phyloP scores from a whole-genome alignment of 1,284 basidiomycete species.

The Irpex sp. region DNA sequence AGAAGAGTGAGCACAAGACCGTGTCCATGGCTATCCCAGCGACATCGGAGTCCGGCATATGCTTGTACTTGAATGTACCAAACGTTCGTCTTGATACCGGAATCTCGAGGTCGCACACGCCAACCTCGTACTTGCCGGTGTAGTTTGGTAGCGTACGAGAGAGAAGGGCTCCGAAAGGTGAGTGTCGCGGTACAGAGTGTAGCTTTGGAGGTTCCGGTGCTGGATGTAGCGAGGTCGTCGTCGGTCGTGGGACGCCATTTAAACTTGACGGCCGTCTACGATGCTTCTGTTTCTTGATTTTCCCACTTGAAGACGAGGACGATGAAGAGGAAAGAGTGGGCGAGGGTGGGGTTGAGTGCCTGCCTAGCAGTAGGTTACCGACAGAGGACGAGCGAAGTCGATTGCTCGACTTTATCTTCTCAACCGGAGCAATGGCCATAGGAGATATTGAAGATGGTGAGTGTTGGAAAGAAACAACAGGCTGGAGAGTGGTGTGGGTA shows the following conservation, averaged over 20 bases:
- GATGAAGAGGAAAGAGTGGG: background rate
- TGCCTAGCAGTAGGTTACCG: background rate
- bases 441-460: background rate
- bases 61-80: constrained; percentile 25
- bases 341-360: background rate
- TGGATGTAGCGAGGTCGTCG: constrained; percentile 5
- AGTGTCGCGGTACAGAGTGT: constrained; percentile 14
- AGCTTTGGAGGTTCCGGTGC: constrained; percentile 11
- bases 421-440: background rate
- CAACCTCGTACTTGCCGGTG: constrained; percentile 24
- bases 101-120: constrained; percentile 27
- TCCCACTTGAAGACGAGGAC: background rate
- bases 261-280: background rate
- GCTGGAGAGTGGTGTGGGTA: background rate
- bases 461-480: background rate
- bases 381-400: background rate
- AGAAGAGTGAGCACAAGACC: constrained; percentile 34
- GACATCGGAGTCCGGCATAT: constrained; percentile 14
- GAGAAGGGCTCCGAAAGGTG: constrained; percentile 24
- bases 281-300: background rate
- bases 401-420: background rate
- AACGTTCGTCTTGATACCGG: constrained; percentile 22
- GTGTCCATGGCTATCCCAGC: constrained; percentile 29
- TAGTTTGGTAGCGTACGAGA: constrained; percentile 24
- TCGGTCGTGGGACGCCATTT: background rate